A percentile compares a stretch with the other conserved stretches of the same genome.
phyloP scores from a whole-genome alignment of 768 basidiomycete species.

The Leucocoprinus birnbaumii region DNA sequence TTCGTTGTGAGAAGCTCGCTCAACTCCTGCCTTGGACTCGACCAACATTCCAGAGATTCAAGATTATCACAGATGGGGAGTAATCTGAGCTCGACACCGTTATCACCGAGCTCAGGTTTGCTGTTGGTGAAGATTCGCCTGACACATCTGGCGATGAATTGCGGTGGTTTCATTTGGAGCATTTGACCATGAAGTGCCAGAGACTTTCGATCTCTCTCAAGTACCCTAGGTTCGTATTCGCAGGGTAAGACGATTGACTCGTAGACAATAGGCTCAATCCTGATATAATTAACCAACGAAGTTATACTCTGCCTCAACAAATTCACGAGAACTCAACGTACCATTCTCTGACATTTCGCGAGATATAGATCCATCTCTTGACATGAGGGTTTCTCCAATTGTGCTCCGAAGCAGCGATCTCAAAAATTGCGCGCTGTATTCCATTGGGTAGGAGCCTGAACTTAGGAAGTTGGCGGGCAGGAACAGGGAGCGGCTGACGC shows the following conservation, averaged over 20 bases:
- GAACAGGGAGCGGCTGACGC: no score
- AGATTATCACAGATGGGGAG: slow-evolving; percentile 2
- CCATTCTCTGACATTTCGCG: slow-evolving; percentile 5
- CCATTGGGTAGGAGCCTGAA: no score
- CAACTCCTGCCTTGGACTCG: neutral
- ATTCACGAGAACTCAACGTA: neutral
- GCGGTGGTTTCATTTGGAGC: neutral
- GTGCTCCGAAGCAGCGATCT: no score
- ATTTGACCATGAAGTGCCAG: neutral
- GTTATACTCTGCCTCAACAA: no score
- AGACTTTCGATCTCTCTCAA: neutral
- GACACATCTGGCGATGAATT: neutral
- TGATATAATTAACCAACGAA: neutral
- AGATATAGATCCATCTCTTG: neutral
- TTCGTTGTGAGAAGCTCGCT: neutral
- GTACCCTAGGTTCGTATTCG: neutral
- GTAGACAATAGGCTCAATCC: neutral
- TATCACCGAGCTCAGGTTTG: neutral
- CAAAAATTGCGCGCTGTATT: neutral
- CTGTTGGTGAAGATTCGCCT: slow-evolving; percentile 3
- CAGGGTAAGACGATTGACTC: neutral
- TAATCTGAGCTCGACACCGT: slow-evolving; percentile 1
- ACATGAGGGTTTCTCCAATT: no score
- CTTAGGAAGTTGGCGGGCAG: no score
- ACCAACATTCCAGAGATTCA: slow-evolving; percentile 3